phyloP scores from a whole-genome alignment of 73 alveolate species.

The Urostyla sp. region DNA sequence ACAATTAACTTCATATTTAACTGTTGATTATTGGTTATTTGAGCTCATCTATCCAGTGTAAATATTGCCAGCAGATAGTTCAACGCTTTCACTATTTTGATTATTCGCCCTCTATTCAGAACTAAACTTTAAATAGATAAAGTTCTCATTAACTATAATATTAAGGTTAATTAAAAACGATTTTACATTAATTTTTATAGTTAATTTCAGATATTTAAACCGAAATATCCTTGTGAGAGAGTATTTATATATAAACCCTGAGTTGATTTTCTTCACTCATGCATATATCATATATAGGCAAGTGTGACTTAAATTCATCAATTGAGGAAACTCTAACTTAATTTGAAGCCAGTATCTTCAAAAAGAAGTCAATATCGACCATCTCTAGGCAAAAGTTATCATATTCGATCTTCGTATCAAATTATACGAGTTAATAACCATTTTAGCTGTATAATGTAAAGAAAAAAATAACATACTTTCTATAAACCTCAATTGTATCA shows the following conservation, averaged over 20 bases:
- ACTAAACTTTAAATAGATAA: too few species aligned
- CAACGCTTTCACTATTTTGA: too few species aligned
- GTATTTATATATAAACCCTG: neutral
- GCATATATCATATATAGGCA: neutral
- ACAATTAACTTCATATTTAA: too few species aligned
- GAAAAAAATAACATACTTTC: too few species aligned
- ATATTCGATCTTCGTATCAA: constrained; percentile 11
- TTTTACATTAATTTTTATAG: neutral
- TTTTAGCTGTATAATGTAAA: too few species aligned
- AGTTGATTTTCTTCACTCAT: neutral
- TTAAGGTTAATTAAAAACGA: too few species aligned
- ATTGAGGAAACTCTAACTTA: neutral
- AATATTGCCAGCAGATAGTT: too few species aligned
- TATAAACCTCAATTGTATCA: too few species aligned
- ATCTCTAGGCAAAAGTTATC: constrained; percentile 5
- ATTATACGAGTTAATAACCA: neutral
- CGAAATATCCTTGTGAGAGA: neutral
- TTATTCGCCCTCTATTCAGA: too few species aligned
- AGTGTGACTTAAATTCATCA: neutral
- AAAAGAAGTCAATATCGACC: neutral
- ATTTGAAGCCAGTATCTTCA: constrained; percentile 5
- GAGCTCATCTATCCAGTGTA: too few species aligned
- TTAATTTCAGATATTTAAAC: constrained; percentile 13
- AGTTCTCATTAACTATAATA: too few species aligned
- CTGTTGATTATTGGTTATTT: too few species aligned